Evolutionary conservation across 2,329 filamentous ascomycete genomes (phyloP).

Genomic region (Xylaria arbuscula): DNA sequence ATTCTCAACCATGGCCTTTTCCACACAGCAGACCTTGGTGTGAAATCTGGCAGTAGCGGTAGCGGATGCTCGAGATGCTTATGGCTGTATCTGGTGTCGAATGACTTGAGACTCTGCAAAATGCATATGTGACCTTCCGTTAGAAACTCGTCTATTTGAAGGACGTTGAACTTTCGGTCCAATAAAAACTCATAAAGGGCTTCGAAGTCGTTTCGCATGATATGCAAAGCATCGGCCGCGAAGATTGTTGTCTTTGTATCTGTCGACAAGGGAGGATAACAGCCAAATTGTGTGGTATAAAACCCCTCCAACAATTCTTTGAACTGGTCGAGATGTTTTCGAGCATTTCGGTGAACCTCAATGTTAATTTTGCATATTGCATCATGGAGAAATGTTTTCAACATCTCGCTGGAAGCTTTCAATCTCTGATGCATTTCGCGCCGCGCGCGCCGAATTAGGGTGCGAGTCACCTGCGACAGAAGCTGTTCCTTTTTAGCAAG

Average conservation of each 20-base stretch:
- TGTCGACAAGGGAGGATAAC: constrained; percentile 72
- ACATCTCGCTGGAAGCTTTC: constrained; percentile 64
- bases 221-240: constrained; percentile 66
- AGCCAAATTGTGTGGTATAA: constrained; percentile 75
- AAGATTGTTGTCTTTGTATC: constrained; percentile 60
- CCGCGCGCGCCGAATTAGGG: constrained; percentile 71
- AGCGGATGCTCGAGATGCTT: constrained; percentile 71
- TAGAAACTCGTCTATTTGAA: constrained; percentile 62
- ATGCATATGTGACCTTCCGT: constrained; percentile 76
- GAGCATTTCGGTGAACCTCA: constrained; percentile 69
- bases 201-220: constrained; percentile 76
- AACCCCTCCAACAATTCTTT: constrained; percentile 74
- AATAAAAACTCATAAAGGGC: constrained; percentile 77
- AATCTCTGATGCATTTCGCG: constrained; percentile 74
- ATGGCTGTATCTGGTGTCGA: constrained; percentile 72
- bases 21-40: constrained; percentile 40
- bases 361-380: constrained; percentile 74
- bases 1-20: constrained; percentile 57
- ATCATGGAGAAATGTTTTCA: constrained; percentile 76
- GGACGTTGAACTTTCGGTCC: constrained; percentile 66
- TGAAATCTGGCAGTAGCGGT: constrained; percentile 70
- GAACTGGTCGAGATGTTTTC: constrained; percentile 78
- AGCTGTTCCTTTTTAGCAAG: constrained; percentile 53
- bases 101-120: constrained; percentile 73
- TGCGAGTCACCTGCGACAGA: constrained; percentile 66